Conservation (phyloP, 208 protist species). For the Trichomonas vaginalis region DNA sequence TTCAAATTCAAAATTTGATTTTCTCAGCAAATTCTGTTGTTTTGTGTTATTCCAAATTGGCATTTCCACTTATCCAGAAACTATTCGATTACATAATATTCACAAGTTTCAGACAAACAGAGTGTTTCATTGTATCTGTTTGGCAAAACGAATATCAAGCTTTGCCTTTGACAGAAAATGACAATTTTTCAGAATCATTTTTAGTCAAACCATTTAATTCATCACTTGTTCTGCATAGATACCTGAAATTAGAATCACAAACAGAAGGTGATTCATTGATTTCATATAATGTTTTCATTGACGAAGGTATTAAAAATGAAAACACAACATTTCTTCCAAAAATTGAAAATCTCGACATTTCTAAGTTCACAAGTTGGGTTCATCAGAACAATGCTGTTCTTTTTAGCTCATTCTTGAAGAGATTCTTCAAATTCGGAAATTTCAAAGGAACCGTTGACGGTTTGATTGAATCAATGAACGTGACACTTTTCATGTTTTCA, state of each 20-base stretch:
- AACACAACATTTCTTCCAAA: background rate
- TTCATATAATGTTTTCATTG: background rate
- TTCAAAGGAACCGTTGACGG: background rate
- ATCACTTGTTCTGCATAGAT: background rate
- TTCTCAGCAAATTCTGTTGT: background rate
- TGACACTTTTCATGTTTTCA: background rate
- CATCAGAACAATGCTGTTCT: background rate
- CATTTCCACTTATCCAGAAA: background rate
- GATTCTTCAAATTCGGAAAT: background rate
- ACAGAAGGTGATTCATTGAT: background rate
- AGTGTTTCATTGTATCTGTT: background rate
- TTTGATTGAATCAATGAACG: background rate
- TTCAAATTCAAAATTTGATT: background rate
- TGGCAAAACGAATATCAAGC: background rate
- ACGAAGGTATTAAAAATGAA: background rate
- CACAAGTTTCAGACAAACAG: background rate
- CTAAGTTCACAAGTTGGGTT: background rate
- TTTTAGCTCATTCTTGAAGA: background rate
- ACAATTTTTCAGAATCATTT: background rate
- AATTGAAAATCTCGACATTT: background rate
- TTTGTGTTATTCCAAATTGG: background rate
- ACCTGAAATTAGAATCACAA: background rate
- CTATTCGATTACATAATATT: background rate
- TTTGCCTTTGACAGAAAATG: no score
- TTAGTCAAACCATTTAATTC: background rate